phyloP scores from a whole-genome alignment of 345 rosid species.

The Noccaea bulbosa region DNA sequence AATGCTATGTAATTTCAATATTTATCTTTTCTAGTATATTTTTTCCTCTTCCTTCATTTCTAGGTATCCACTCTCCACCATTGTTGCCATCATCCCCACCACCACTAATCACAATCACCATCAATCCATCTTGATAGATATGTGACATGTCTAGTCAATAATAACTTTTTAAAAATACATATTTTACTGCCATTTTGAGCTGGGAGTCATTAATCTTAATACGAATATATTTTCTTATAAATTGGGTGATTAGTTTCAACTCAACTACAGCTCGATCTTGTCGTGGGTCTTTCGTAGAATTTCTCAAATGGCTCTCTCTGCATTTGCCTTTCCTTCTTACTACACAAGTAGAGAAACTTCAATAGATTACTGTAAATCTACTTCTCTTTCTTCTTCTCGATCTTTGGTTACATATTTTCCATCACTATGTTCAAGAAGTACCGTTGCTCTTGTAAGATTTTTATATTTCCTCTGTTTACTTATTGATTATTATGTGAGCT shows the following conservation, averaged over 20 bases:
- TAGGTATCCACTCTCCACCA: not conserved
- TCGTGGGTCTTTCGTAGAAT: not conserved
- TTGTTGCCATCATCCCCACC: not conserved
- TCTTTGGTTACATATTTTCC: constrained; percentile 55
- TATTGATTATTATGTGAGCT: not conserved
- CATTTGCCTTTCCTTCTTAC: constrained; percentile 65
- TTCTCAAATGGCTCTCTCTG: constrained; percentile 66
- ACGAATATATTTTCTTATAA: constrained; percentile 6
- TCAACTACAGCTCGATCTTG: constrained; percentile 12
- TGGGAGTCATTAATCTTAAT: not conserved
- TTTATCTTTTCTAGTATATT: not conserved
- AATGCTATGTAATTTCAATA: too few relatives aligned
- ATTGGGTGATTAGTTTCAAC: constrained; percentile 1
- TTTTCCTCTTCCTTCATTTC: not conserved
- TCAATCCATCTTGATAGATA: not conserved
- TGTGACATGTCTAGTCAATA: constrained; percentile 9
- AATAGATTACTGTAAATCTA: constrained; percentile 48
- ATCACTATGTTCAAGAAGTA: constrained; percentile 39
- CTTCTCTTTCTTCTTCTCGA: constrained; percentile 48
- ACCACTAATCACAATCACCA: constrained; percentile 23
- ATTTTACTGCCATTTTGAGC: not conserved
- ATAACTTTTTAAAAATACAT: not conserved
- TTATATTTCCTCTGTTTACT: not conserved
- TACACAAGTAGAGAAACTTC: constrained; percentile 28
- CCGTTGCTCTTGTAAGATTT: constrained; percentile 7